Conservation (phyloP, 1,284 basidiomycete genomes). For the Sporisorium exsertum region DNA sequence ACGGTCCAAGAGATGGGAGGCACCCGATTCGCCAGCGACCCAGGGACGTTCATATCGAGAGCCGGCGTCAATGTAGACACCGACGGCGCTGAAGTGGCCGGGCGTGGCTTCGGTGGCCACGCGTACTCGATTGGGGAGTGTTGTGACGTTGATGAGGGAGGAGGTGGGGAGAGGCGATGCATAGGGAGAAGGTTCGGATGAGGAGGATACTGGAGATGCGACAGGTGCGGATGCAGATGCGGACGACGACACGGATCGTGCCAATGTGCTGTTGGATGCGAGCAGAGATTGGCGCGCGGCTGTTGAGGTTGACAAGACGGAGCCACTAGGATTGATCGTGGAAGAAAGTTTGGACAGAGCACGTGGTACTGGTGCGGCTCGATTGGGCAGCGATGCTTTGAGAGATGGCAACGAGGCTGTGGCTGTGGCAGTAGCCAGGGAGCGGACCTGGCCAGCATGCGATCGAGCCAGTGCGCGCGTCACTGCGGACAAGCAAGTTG, state of each 20-base stretch:
- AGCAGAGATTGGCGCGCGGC: constrained; percentile 17
- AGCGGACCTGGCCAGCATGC: constrained; percentile 12
- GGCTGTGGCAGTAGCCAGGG: constrained; percentile 19
- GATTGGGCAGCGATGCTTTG: constrained; percentile 12
- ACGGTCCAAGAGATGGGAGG: constrained; percentile 90
- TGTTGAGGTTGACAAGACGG: constrained; percentile 1
- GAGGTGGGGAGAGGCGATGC: constrained; percentile 43
- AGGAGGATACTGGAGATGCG: constrained; percentile 12
- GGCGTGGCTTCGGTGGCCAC: constrained; percentile 92
- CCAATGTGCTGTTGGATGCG: constrained; percentile 22
- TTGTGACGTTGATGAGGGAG: constrained; percentile 74
- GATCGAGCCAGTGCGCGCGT: constrained; percentile 19
- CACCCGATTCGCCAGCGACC: constrained; percentile 76
- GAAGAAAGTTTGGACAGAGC: constrained; percentile 12
- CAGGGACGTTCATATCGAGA: constrained; percentile 86
- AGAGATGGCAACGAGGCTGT: constrained; percentile 15
- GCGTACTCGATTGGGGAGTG: constrained; percentile 88
- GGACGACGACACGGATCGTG: constrained; percentile 36
- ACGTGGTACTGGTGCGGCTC: constrained; percentile 10
- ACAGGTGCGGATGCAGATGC: constrained; percentile 8
- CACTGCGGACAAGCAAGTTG: constrained; percentile 12
- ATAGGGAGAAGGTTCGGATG: constrained; percentile 28
- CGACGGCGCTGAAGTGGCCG: constrained; percentile 93
- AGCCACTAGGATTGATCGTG: neutral
- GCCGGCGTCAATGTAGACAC: constrained; percentile 93